Evolutionary conservation across 768 basidiomycete species (phyloP).

Genomic region (Suillus placidus): DNA sequence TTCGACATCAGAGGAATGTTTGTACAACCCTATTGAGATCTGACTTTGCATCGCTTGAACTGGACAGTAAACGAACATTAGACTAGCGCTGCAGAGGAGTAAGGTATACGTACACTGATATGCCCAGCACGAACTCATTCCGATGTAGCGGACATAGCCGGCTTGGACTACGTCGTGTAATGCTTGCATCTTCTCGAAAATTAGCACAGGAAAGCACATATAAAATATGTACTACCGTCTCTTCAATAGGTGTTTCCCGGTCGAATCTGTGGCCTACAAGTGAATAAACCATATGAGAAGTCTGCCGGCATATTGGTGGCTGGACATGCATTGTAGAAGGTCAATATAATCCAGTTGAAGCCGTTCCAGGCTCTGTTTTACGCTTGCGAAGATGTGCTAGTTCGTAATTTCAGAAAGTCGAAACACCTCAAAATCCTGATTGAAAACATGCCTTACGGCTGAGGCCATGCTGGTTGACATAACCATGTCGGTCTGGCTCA

Average conservation of each 20-base stretch:
- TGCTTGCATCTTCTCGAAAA: constrained; percentile 43
- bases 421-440: constrained; percentile 1
- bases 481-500: constrained; percentile 42
- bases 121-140: constrained; percentile 45
- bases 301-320: background rate
- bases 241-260: constrained; percentile 49
- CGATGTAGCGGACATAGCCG: constrained; percentile 51
- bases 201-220: background rate
- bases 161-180: constrained; percentile 52
- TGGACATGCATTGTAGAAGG: constrained; percentile 48
- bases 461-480: constrained; percentile 50
- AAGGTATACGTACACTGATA: constrained; percentile 36
- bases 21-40: constrained; percentile 8
- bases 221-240: constrained; percentile 30
- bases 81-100: background rate
- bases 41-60: constrained; percentile 45
- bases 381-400: constrained; percentile 60
- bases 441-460: constrained; percentile 41
- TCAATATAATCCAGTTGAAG: constrained; percentile 59
- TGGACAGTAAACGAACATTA: constrained; percentile 13
- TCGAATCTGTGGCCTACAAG: constrained; percentile 50
- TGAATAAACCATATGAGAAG: background rate
- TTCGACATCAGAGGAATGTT: background rate
- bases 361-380: constrained; percentile 44
- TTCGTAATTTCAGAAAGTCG: constrained; percentile 13